Evolutionary conservation across 1,284 basidiomycete genomes (phyloP), one percentile per base, ranked within the genome.

Genomic region (Blastosporella zonata): DNA sequence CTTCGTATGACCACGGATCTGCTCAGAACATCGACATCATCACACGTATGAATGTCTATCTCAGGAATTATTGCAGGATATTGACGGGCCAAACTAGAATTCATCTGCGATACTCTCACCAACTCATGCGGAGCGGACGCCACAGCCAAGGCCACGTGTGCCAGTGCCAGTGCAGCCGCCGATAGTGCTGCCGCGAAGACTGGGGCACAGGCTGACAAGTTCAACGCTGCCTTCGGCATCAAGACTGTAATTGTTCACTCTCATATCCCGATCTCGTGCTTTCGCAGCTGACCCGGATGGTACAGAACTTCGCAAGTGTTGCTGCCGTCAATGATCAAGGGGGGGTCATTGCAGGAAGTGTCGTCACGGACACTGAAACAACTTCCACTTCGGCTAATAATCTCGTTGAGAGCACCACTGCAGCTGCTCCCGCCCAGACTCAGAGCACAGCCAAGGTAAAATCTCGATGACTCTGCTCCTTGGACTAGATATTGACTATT

Each of bases 201-300:
- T 33, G 80, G 81, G 52, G 73, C 65, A 15, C 75, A 78, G 56
- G 80, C 80, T 18, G 79, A 83, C 62, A 71, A 70, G 2, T 82
- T 81, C 71, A 82, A 82, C 63, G 71, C 69, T 18, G 74, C 64
- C 22, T 81, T 81, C 55, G 77, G 75, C 17, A 74, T 78, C 53
- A 62, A 44, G 1, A 76, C 69, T 12, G 70, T 72, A 43, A 43
- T 67, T 22, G 18, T 60, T 36, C 6, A 39, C 6, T 2, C 12
- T 20, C 33, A 23, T 15, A 13, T 18, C 46, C 36, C n/a, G 13
- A 23, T 1, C 15, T 15, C 1, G 13, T 13, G n/a, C 15, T 12
- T 13, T 4, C 40, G 8, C 13, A 25, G 34, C 20, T 53, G 39
- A 60, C 13, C n/a, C 20, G 22, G 34, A 34, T 5, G 23, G 13